Base-by-base conservation (phyloP, 441 rosid species). In the Corymbia citriodora region DNA sequence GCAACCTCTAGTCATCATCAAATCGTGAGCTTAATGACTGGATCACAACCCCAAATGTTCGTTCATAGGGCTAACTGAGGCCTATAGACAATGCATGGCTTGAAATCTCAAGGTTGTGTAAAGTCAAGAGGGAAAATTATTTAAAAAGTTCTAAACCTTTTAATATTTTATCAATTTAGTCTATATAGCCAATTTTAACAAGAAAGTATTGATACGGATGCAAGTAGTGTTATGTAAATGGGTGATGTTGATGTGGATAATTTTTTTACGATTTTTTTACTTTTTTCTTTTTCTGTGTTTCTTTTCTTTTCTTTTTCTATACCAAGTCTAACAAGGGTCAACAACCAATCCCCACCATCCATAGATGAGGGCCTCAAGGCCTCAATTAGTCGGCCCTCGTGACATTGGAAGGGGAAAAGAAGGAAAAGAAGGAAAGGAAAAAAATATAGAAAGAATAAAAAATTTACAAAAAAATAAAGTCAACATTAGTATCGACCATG, bases 241-340 rank as follows among this genome's bases (percentile, higher is more conserved):
- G 3, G 2, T 59, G 10, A 6, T 10, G 1, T 7, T 1, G 3
- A 59, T 1, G 25, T 23, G 0, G 3, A 25, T 0, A 59, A 25
- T 10, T 57, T 57, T 33, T 57, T 57, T 0, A 57, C 4, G 10
- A 9, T 57, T 57, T 23, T 9, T 23, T 59, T 23, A 40, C 63
- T 57, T 57, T 23, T 23, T 23, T 2, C 3, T 57, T 57, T 23
- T 0, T 55, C 10, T 18, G 15, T 54, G 7, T 17, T 54, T 54
- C 8, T 17, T 54, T 54, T 54, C 9, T 55, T 57, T 55, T 3
- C 0, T 55, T 59, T 57, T 23, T 59, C 8, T 13, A 6, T 59
- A 59, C 29, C 65, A 59, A 59, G 7, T 59, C 29, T 4, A 23
- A 7, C 13, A 7, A 25, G 65, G 65, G n/a, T 59, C n/a, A 25